Base-by-base conservation (phyloP, 1,139 yeast genomes). In the Candida labiduridarum region DNA sequence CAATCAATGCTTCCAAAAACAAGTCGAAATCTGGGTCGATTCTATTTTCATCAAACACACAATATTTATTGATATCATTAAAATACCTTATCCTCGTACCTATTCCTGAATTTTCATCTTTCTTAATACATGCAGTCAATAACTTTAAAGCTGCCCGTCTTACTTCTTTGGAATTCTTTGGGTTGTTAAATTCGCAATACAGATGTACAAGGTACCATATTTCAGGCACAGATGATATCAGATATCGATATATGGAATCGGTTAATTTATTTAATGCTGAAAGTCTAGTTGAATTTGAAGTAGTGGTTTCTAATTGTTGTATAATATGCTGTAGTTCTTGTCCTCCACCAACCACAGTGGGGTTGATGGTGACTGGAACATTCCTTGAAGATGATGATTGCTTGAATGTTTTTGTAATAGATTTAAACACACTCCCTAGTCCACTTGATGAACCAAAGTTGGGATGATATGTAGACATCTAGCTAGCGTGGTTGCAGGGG, bases 161-260 rank as follows among this genome's bases (percentile, higher is more conserved):
- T 22, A 81, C 76, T 14, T 43, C 45, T 25, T 19, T 18, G 14
- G 45, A 29, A 30, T 41, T 16, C 2, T 72, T 59, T 3, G 73
- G 67, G 11, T 73, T 65, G 12, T 68, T 67, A 0, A 71, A 63
- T 8, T 74, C 72, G 46, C 87, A 75, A 66, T 87, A 69, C 51
- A 80, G 83, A 55, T 82, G 71, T 0, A 86, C 85, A 50, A 83
- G 68, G 60, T 85, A 83, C 97, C 97, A 89, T 3, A 89, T 76
- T 57, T 87, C 92, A 0, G 88, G 85, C 4, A 87, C 74, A 2
- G 87, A 80, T 0, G 86, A 76, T 2, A 84, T 76, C 8, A 85
- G 73, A 48, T 76, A 78, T 43, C 76, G 78, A 41, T 76, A 76
- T 3, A 89, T 65, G 1, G 83, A 74, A 4, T 76, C 78, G 4